Conservation (phyloP, 805 yeast species). For the Lipomyces sp. region DNA sequence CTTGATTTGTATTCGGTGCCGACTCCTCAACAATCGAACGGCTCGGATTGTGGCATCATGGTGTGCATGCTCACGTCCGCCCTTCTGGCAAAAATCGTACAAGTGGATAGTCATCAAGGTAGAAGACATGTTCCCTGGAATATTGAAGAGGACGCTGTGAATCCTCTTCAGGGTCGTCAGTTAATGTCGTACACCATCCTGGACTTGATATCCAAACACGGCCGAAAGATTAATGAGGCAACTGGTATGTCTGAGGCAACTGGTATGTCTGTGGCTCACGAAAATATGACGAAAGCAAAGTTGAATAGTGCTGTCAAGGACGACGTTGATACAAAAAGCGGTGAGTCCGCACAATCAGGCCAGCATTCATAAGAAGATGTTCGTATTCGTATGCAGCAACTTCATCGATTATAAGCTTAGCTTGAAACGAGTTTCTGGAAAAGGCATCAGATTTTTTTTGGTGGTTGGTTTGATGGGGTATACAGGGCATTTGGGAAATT, state of each 20-base stretch:
- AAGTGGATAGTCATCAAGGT: too few species aligned
- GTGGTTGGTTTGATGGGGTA: too few species aligned
- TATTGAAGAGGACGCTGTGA: background rate
- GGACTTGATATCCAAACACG: conserved; percentile 19
- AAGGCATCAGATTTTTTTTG: too few species aligned
- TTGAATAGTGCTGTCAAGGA: background rate
- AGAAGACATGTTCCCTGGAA: conserved; percentile 9
- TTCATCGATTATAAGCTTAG: too few species aligned
- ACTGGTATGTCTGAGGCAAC: conserved; percentile 4
- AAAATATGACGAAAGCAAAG: too few species aligned
- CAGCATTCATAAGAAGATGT: too few species aligned
- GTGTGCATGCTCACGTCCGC: conserved; percentile 30
- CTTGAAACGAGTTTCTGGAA: too few species aligned
- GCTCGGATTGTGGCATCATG: conserved; percentile 32
- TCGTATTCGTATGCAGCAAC: too few species aligned
- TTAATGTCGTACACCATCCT: conserved; percentile 22
- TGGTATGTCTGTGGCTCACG: too few species aligned
- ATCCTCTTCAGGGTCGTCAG: conserved; percentile 18
- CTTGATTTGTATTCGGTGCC: conserved; percentile 8
- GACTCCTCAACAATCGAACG: conserved; percentile 28
- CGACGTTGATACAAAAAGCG: too few species aligned
- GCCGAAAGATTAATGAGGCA: conserved; percentile 12
- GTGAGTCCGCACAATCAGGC: too few species aligned
- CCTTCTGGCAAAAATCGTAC: conserved; percentile 18
- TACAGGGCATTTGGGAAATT: too few species aligned